Percentiles rank a stretch among this genome's conserved stretches.
These are phyloP conservation scores for Pleurozium schreberi DNA, from an alignment of 225 moss, liverwort and hornwort species.

Conservation along the genomic window DNA sequence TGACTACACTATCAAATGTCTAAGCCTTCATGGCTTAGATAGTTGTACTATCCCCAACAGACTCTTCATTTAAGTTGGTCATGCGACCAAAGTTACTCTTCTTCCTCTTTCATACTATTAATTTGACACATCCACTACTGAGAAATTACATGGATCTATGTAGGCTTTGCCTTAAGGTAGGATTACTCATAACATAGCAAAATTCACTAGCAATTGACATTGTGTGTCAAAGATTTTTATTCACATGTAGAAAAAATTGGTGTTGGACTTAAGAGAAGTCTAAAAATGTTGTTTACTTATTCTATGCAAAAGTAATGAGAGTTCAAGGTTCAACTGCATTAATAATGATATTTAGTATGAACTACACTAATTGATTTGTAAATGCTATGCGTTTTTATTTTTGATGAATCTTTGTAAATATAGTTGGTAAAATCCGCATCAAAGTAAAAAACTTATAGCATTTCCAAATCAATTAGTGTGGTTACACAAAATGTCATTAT, in stretches of 20 bases:
- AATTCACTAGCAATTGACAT: fast-evolving
- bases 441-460: background rate
- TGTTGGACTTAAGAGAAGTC: too few relatives aligned
- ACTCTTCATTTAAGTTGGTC: background rate
- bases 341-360: background rate
- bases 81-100: background rate
- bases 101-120: background rate
- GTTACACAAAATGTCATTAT: fast-evolving
- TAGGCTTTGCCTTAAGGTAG: background rate
- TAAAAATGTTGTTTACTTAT: background rate
- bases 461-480: background rate
- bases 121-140: background rate
- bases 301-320: background rate
- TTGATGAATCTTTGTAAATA: background rate
- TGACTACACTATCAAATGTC: too few relatives aligned
- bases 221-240: background rate
- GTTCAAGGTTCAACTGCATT: too few relatives aligned
- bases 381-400: background rate
- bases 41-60: background rate
- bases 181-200: background rate
- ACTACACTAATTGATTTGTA: background rate
- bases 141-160: background rate
- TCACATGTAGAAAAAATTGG: background rate
- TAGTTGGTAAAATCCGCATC: too few relatives aligned
- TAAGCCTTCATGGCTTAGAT: background rate